A percentile compares a stretch with the other conserved stretches of the same genome.
phyloP scores from a whole-genome alignment of 2,329 filamentous ascomycete genomes.

The Septoria petroselini region DNA sequence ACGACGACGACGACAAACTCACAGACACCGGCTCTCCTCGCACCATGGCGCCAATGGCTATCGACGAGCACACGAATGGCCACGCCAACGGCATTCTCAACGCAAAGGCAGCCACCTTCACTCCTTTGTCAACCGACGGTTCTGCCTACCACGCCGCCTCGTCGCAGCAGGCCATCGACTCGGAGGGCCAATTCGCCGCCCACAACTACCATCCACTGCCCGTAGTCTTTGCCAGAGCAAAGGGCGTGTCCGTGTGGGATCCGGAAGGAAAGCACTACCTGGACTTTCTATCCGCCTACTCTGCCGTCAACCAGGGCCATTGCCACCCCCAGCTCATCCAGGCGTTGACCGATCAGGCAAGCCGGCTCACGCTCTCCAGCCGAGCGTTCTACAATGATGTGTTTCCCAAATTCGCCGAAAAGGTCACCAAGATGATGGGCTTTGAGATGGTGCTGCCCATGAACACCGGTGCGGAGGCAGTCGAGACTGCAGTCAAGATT shows the following conservation, averaged over 20 bases:
- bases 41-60: slow-evolving; percentile 40
- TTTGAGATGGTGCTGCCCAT: slow-evolving; percentile 98
- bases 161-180: slow-evolving; percentile 72
- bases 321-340: slow-evolving; percentile 96
- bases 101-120: slow-evolving; percentile 44
- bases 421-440: slow-evolving; percentile 81
- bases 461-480: slow-evolving; percentile 96
- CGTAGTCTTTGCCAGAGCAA: slow-evolving; percentile 82
- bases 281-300: slow-evolving; percentile 97
- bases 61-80: slow-evolving; percentile 33
- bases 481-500: slow-evolving; percentile 94
- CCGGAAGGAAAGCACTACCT: slow-evolving; percentile 88
- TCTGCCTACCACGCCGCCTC: slow-evolving; percentile 70
- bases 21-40: background rate
- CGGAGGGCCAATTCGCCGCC: slow-evolving; percentile 81
- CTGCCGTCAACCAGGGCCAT: slow-evolving; percentile 95
- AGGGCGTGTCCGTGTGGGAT: slow-evolving; percentile 90
- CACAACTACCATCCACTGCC: slow-evolving; percentile 99
- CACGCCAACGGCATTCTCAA: slow-evolving; percentile 35
- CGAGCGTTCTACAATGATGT: slow-evolving; percentile 98
- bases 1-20: slow-evolving; percentile 33
- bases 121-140: slow-evolving; percentile 40
- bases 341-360: slow-evolving; percentile 83
- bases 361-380: slow-evolving; percentile 84
- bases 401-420: slow-evolving; percentile 92